Evolutionary conservation across 371 early-diverging fungal genomes (phyloP), one percentile per base, ranked within the genome.

Genomic region (Phascolomyces articulosus): DNA sequence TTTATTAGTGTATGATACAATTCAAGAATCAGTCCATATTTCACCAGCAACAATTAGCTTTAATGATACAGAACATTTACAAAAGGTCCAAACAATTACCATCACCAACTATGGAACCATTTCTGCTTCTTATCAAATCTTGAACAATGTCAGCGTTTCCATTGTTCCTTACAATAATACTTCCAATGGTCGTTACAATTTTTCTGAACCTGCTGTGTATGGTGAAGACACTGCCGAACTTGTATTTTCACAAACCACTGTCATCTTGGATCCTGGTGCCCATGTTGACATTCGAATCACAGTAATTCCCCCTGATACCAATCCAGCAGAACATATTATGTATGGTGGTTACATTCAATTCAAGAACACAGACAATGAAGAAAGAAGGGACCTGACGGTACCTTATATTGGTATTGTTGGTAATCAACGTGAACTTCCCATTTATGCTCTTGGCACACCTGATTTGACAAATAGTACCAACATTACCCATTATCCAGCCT

Each of bases 361-460:
- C 69, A 65, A 68, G 64, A 56, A 47, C 40, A 40, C 11, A 10
- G 0, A 27, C 0, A 51, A 24, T 24, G 28, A 40, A 20, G 60
- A 38, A 34, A 11, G 34, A 34, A 34, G 2, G 31, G 59, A 41
- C 15, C 18, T 53, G 4, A 38, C 60, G 13, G 62, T 89, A 2
- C 90, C 90, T 11, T 89, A 86, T 63, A 68, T 84, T 27, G 90
- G 88, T 24, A 47, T 86, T 24, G 68, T 75, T 55, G 88, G 90
- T 10, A 74, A 82, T 41, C 47, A 83, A 29, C 34, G 57, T 40
- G 68, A 78, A 16, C 67, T 87, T 2, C 84, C 84, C 4, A 79
- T 86, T 28, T 74, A 86, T 60, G 81, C 51, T 13, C 21, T 44
- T 0, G 29, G 27, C 21, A 31, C 54, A 18, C 64, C 60, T 21